phyloP scores from a whole-genome alignment of 2,329 filamentous ascomycete genomes.

The Pleomassaria siparia region DNA sequence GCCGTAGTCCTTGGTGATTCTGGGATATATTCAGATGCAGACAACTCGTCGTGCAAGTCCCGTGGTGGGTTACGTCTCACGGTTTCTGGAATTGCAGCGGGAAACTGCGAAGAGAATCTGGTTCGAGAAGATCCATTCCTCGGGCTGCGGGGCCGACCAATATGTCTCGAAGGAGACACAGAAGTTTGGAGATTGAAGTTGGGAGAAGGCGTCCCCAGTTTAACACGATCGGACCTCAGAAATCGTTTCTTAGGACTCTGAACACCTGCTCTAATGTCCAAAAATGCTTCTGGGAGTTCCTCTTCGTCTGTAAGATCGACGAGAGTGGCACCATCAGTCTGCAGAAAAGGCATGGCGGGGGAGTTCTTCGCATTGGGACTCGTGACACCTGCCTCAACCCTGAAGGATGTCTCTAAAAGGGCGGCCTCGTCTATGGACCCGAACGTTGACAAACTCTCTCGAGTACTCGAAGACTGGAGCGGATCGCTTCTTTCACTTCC shows the following conservation, averaged over 20 bases:
- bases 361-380: neutral
- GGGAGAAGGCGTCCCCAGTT: neutral
- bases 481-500: neutral
- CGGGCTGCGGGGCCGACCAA: no score
- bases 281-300: no score
- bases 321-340: neutral
- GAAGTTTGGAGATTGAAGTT: neutral
- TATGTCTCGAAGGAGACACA: no score
- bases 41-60: neutral
- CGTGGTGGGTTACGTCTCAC: neutral
- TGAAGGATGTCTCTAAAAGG: slow-evolving; percentile 11
- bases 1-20: neutral
- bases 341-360: neutral
- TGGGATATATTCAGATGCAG: neutral
- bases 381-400: slow-evolving; percentile 11
- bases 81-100: no score
- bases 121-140: no score
- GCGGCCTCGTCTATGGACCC: slow-evolving; percentile 29
- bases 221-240: no score
- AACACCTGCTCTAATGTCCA: no score
- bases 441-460: slow-evolving; percentile 24
- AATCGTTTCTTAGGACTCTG: no score
- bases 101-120: no score
- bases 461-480: neutral
- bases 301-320: no score